Conservation (phyloP, 805 yeast species). For the Wickerhamomyces hampshirensis region DNA sequence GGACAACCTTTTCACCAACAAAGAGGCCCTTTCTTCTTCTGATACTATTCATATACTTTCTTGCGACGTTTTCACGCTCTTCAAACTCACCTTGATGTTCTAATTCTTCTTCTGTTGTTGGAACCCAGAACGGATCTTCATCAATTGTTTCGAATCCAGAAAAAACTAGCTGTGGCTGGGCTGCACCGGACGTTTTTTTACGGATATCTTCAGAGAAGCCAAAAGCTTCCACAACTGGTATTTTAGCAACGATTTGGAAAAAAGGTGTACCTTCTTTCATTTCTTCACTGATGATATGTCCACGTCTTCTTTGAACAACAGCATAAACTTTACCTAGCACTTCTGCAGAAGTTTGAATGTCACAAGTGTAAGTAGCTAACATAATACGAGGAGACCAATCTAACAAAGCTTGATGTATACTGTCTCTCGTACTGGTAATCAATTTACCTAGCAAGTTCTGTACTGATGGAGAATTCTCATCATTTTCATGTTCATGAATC, state of each 20-base stretch:
- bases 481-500: constrained; percentile 29
- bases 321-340: constrained; percentile 94
- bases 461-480: constrained; percentile 24
- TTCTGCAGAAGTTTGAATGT: constrained; percentile 91
- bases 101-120: constrained; percentile 92
- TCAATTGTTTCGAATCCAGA: constrained; percentile 84
- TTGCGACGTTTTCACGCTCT: constrained; percentile 87
- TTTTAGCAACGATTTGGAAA: constrained; percentile 75
- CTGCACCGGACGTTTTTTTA: constrained; percentile 93
- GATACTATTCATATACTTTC: constrained; percentile 76
- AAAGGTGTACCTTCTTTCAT: constrained; percentile 98
- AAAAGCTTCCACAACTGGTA: constrained; percentile 95
- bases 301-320: constrained; percentile 85
- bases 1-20: constrained; percentile 84
- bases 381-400: constrained; percentile 86
- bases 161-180: constrained; percentile 91
- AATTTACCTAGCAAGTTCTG: constrained; percentile 64
- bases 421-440: constrained; percentile 66
- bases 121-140: constrained; percentile 98
- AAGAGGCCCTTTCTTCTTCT: constrained; percentile 85
- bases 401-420: constrained; percentile 63
- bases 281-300: constrained; percentile 83
- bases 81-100: constrained; percentile 92
- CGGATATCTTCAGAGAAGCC: constrained; percentile 95
- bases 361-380: constrained; percentile 92